Base-by-base conservation (phyloP, 1,139 yeast species). In the Hanseniaspora uvarum region DNA sequence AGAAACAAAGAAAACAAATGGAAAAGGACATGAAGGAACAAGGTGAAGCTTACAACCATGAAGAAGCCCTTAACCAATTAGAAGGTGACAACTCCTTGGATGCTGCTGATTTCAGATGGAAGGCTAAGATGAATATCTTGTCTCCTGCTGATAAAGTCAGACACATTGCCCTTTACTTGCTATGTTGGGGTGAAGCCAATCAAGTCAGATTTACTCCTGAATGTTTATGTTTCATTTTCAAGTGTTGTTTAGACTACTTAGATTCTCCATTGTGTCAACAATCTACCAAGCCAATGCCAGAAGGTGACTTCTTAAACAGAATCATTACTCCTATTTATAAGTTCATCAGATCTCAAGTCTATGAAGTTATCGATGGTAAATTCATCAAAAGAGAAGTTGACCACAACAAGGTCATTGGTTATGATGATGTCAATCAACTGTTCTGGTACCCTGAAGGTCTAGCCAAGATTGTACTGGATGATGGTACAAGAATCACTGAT, bases 391-490 rank as follows among this genome's bases (percentile, higher is more conserved):
- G 99, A 70, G 98, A 92, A 76, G 85, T 79, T 65, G 98, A 92
- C 71, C 98, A 94, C 74, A 85, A 88, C 74, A 78, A 85, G 67
- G 79, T 92, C 61, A 83, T 92, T 66, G 98, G 98, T 70, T 92
- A 92, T 69, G 99, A 92, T 74, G 98, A 94, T 75, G 94, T 92
- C 58, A 92, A 94, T 72, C 99, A 94, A 75, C 79, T 92, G 63
- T 92, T 92, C 73, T 92, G 99, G 98, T 94, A 92, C 72, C 97
- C 98, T 45, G 97, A 92, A 72, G 99, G 98, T 76, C 85, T 92
- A 63, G 85, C 94, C 58, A 83, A 94, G 72, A 89, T 92, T 65
- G 78, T 84, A 52, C 80, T 89, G 65, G 89, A 84, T 67, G 97
- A 92, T 68, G 95, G 95, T 60, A 75, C 95, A 36, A 82, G 95